Evolutionary conservation across 78 protist genomes (phyloP), one percentile per base, ranked within the genome.

Genomic region (Dictyostelium brefeldianum): DNA sequence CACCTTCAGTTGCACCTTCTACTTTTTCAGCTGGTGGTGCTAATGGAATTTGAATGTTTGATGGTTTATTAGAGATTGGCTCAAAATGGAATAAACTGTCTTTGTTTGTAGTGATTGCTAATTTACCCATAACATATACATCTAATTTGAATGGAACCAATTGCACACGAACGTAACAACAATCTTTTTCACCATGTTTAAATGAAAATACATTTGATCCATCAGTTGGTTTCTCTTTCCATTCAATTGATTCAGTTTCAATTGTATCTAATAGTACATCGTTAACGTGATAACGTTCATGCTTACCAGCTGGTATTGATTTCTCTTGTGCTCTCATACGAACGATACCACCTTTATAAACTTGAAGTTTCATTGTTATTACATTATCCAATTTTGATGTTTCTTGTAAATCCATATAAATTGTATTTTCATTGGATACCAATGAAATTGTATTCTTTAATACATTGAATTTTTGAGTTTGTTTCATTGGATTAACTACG

Each of bases 31-130:
- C 25, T 31, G 78, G 17, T 43, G 80, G 73, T 22, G 48, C 18
- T 57, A 8, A 22, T 41, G 36, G 59, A 36, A 17, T 36, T 36
- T 36, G 43, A 36, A 36, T 36, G 43, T 36, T 36, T 46, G 46
- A 14, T 20, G 84, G 83, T 50, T 81, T 80, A 4, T 54, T 80
- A 17, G 77, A 17, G 90, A 91, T 78, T 50, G 83, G 90, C 25
- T 91, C 95, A 47, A 91, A 91, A 43, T 80, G 74, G 54, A 91
- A 59, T 0, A 81, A 22, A 20, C 50, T 71, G 20, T 65, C 75
- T 8, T 70, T 41, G 22, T 91, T 91, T 5, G 90, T 62, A 31
- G 77, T 50, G 27, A 91, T 67, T 43, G 95, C 83, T 54, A 83
- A 36, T 25, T 70, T 29, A 54, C 89, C 89, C 41, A 41, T 67